A percentile compares a stretch with the other conserved stretches of the same genome.
Conservation (phyloP, 1,139 yeast genomes). For the Taiozyma sp. region DNA sequence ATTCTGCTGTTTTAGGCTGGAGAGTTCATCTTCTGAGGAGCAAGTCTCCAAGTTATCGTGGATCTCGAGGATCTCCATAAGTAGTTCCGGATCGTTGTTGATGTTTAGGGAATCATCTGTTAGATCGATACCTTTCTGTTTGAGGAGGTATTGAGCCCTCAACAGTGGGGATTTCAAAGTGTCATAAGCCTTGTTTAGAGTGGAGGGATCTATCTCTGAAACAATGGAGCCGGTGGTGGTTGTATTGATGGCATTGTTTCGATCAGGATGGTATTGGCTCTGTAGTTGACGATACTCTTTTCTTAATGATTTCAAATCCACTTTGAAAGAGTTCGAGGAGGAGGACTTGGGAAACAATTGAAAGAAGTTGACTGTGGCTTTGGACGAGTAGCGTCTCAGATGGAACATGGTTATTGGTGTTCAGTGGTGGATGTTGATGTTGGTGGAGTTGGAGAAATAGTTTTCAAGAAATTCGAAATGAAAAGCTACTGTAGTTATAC, state of each 20-base stretch:
- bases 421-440: not conserved
- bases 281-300: conserved; percentile 75
- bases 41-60: conserved; percentile 75
- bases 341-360: conserved; percentile 53
- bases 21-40: conserved; percentile 25
- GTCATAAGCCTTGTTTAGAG: conserved; percentile 72
- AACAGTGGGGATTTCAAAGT: conserved; percentile 65
- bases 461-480: not conserved
- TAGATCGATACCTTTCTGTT: conserved; percentile 38
- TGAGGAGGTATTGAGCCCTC: conserved; percentile 57
- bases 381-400: conserved; percentile 2
- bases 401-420: not conserved
- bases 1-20: conserved; percentile 24
- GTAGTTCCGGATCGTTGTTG: conserved; percentile 48
- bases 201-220: conserved; percentile 34
- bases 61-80: conserved; percentile 75
- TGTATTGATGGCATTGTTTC: conserved; percentile 13
- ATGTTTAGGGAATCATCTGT: conserved; percentile 31
- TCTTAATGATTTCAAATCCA: conserved; percentile 53
- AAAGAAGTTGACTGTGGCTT: conserved; percentile 33
- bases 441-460: not conserved
- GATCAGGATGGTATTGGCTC: conserved; percentile 77
- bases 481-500: too few species aligned
- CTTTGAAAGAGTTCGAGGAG: conserved; percentile 42
- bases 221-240: conserved; percentile 20